A percentile compares a stretch with the other conserved stretches of the same genome.
phyloP scores from a whole-genome alignment of 225 moss, liverwort and hornwort species.

The Anthoceros angustus region DNA sequence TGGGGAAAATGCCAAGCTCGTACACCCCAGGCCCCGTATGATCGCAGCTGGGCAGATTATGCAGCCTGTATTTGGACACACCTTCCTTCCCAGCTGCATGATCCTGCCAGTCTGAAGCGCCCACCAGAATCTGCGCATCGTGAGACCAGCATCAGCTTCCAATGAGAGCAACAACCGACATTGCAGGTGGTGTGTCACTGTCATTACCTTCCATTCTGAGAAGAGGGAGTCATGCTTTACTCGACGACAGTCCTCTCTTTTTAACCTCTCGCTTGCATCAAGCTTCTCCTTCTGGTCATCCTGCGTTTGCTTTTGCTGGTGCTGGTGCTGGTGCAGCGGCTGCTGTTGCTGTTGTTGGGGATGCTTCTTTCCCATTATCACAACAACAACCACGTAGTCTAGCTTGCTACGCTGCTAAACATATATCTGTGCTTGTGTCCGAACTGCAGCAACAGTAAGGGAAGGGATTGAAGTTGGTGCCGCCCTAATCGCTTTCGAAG shows the following conservation, averaged over 20 bases:
- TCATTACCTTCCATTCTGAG: slow-evolving; percentile 70
- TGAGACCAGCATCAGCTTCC: background rate
- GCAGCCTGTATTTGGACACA: slow-evolving; percentile 40
- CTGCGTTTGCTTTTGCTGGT: too few species aligned
- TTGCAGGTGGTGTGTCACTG: background rate
- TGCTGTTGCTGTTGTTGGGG: too few species aligned
- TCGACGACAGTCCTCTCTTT: slow-evolving; percentile 58
- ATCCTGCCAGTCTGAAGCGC: slow-evolving; percentile 74
- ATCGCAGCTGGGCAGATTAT: slow-evolving; percentile 48
- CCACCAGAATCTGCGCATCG: slow-evolving; percentile 41
- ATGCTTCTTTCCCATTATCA: too few species aligned
- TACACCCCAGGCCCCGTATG: slow-evolving; percentile 59
- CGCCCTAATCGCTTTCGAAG: too few species aligned
- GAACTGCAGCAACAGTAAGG: too few species aligned
- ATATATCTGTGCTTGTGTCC: too few species aligned
- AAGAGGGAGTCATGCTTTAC: slow-evolving; percentile 91
- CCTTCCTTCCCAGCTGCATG: slow-evolving; percentile 59
- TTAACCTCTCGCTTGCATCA: slow-evolving; percentile 23
- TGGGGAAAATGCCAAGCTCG: slow-evolving; percentile 61
- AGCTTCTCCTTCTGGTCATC: too few species aligned
- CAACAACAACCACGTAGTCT: too few species aligned
- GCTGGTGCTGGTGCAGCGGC: too few species aligned
- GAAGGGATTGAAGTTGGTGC: too few species aligned
- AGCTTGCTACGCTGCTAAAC: too few species aligned
- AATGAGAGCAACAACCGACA: background rate